phyloP scores from a whole-genome alignment of 768 basidiomycete species.

The Holtermannia corniformis region DNA sequence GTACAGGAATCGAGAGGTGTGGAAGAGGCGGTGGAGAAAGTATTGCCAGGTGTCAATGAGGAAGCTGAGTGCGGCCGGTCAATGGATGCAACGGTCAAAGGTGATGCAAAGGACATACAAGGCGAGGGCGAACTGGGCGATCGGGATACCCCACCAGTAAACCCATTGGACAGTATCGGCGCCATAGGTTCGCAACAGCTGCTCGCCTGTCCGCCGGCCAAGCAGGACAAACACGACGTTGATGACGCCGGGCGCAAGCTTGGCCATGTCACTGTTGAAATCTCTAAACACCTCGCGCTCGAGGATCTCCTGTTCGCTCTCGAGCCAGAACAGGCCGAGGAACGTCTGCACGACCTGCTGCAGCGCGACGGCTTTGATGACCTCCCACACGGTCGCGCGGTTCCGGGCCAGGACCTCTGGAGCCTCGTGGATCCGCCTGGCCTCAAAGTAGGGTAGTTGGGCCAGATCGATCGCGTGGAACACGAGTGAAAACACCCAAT shows the following conservation, averaged over 20 bases:
- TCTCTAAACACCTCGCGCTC: constrained; percentile 31
- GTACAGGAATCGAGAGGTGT: constrained; percentile 81
- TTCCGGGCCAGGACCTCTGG: constrained; percentile 67
- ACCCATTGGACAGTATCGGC: constrained; percentile 50
- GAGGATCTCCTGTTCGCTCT: constrained; percentile 42
- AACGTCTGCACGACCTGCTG: constrained; percentile 80
- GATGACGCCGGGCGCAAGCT: constrained; percentile 41
- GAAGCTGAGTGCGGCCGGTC: constrained; percentile 69
- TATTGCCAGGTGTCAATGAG: constrained; percentile 98
- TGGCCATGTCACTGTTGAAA: constrained; percentile 32
- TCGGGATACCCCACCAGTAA: constrained; percentile 92
- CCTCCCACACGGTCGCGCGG: constrained; percentile 58
- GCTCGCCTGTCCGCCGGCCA: constrained; percentile 44
- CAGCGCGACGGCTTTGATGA: constrained; percentile 68
- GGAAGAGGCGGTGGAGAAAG: constrained; percentile 86
- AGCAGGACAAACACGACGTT: constrained; percentile 43
- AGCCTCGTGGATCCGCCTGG: constrained; percentile 79
- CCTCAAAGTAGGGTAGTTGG: constrained; percentile 61
- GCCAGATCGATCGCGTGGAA: constrained; percentile 72
- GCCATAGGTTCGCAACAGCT: constrained; percentile 43
- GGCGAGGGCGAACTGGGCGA: constrained; percentile 60
- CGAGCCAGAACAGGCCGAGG: constrained; percentile 61
- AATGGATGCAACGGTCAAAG: background rate
- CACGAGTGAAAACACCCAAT: constrained; percentile 71
- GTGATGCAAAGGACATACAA: constrained; percentile 56